Base-by-base conservation (phyloP, 208 protist species). In the Trypanosoma lewisi region DNA sequence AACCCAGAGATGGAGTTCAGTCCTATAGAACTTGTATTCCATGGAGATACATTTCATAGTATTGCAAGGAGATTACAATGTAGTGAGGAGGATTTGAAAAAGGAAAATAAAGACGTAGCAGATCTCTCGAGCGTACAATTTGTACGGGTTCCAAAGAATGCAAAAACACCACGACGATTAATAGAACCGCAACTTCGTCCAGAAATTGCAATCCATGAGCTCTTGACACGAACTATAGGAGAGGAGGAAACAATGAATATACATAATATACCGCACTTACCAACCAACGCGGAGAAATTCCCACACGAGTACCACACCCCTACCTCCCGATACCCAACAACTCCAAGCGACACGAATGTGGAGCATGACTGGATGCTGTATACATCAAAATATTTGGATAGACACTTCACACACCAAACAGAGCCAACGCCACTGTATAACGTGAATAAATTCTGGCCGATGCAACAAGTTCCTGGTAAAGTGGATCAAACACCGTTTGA, bases 391-490 rank as follows among this genome's bases (percentile, higher is more conserved):
- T 94, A 88, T 58, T 63, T 96, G 7, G 90, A 96, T 58, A 87
- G 89, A 58, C 67, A 96, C 59, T 78, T 96, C 28, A 61, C 59
- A 21, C 68, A 80, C 34, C 59, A 67, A 19, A 58, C 79, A 19
- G 84, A 91, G 62, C 85, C 90, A 0, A 47, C 68, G 21, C 77
- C 82, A 17, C 63, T 80, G 17, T 96, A 94, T 67, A 91, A 87
- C 53, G 85, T 92, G 27, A 96, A 96, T 51, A 84, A 87, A 53
- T 47, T 90, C 47, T 94, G 90, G 87, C 90, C 90, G 39, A 79
- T 93, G 80, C 85, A 94, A 61, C 87, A 94, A 58, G 75, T 93
- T 16, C 87, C 90, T 21, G 90, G 90, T 14, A 94, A 89, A 63
- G 45, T 83, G 19, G 87, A 96, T 48, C 85, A 93, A 56, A 96